These are phyloP conservation scores for Coniella lustricola DNA, from an alignment of 2,329 filamentous ascomycete genomes.

Conservation along the genomic window DNA sequence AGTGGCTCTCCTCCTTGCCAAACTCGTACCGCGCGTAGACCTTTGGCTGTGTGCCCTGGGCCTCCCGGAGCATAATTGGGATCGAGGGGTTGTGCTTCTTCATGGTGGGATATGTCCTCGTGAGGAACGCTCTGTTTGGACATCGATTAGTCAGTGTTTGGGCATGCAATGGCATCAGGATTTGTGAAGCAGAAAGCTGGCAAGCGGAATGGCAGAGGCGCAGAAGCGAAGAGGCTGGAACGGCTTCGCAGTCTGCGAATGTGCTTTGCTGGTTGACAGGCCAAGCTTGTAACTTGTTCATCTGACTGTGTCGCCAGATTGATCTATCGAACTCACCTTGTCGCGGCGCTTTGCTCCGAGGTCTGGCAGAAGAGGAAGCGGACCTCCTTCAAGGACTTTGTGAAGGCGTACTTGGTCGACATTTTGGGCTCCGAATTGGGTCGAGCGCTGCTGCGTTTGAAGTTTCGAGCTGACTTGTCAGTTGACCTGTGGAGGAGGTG, in stretches of 20 bases:
- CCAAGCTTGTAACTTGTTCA: too few relatives aligned
- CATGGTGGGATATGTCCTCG: slow-evolving; percentile 91
- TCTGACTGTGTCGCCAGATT: too few relatives aligned
- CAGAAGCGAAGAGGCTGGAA: not conserved
- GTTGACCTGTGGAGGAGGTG: not conserved
- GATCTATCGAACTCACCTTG: slow-evolving; percentile 54
- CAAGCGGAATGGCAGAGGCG: not conserved
- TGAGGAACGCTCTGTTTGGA: slow-evolving; percentile 71
- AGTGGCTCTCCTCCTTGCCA: slow-evolving; percentile 50
- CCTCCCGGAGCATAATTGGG: slow-evolving; percentile 93
- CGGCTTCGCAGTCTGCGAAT: too few relatives aligned
- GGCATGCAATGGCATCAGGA: too few relatives aligned
- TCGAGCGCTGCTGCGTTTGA: too few relatives aligned
- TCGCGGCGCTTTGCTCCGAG: slow-evolving; percentile 79
- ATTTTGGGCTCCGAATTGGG: slow-evolving; percentile 38
- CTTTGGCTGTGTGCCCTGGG: slow-evolving; percentile 72
- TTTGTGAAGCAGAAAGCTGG: not conserved
- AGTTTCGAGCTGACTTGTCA: too few relatives aligned
- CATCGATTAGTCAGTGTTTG: too few relatives aligned
- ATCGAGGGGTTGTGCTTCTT: slow-evolving; percentile 97
- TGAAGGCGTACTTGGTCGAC: slow-evolving; percentile 91
- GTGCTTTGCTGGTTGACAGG: too few relatives aligned
- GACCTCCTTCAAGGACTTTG: slow-evolving; percentile 83
- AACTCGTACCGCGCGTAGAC: slow-evolving; percentile 82
- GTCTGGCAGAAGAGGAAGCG: slow-evolving; percentile 97